Evolutionary conservation across 176 grass and related monocot genomes (phyloP), one percentile per base, ranked within the genome.

Genomic region (Carex cristatella): DNA sequence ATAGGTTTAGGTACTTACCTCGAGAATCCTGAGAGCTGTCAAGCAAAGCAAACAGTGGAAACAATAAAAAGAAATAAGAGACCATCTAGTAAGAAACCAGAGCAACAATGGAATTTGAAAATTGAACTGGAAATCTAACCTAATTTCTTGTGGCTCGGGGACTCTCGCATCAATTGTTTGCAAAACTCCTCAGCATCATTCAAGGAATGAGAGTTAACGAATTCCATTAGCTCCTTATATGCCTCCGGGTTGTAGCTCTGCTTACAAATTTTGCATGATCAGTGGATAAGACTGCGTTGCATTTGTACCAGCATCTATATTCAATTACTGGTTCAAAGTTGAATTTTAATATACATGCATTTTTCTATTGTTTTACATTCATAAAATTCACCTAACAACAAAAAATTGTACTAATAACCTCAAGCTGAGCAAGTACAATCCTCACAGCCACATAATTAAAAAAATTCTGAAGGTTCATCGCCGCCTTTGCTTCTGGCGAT

Each of bases 221-320:
- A 97, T 30, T 97, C 92, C 86, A 84, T 94, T 27, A 97, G 90
- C 92, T 94, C 90, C 60, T 61, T 35, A 49, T 93, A 81, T 19
- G 90, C 94, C 86, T 97, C 94, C 18, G 84, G 89, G 51, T 97
- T 97, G 79, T 94, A 97, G 79, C 92, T 94, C 94, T 94, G 82
- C 7, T 80, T 62, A 56, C 27, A 86, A 18, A 63, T 49, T 84
- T 64, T 0, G 30, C 62, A 88, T 28, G 35, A 69, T 53, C 14
- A 84, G 13, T 12, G 33, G 49, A 62, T 48, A 79, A 46, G 16
- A 73, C 13, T 58, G 2, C 65, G 5, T 57, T 57, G 7, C 51
- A 18, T 70, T 70, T 2, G 15, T 42, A 7, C 67, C 35, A 40
- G 6, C 44, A 70, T 70, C 8, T 70, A 0, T 70, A n/a, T 46